Base-by-base conservation (phyloP, 169 alveolate species). In the Babesia bigemina region DNA sequence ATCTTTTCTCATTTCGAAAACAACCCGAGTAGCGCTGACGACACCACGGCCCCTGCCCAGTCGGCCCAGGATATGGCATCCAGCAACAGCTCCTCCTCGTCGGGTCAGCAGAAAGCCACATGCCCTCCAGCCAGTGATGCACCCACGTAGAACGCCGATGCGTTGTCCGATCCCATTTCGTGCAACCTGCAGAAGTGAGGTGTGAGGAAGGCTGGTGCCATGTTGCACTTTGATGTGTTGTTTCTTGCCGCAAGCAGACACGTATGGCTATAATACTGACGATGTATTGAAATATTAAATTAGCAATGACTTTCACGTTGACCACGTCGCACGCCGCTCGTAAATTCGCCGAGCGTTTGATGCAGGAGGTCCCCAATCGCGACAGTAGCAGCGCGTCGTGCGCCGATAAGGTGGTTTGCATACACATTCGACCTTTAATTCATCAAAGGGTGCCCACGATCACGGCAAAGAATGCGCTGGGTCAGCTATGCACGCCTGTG, bases 341-440 rank as follows among this genome's bases (percentile, higher is more conserved):
- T 39, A 29, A 14, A 14, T 52, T 67, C 48, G 76, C 76, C 45
- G 65, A 67, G 52, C 76, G 76, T 17, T 22, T 67, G 19, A 14
- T 49, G 58, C 53, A 12, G 55, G 76, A 67, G 28, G 12, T 44
- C 47, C 76, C 76, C 0, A 1, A 9, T 21, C 13, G 49, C 49
- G 28, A 58, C 44, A n/a, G 66, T 21, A 9, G 66, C 66, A n/a
- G 50, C 24, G 50, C 44, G 13, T 13, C 33, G 4, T 28, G 66
- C 44, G 2, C 66, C 66, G 10, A 58, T 14, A 14, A 22, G 66
- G 66, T 58, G 22, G 14, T 16, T 33, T 58, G 9, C 10, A 17
- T n/a, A 42, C 50, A 45, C 50, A 10, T 16, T 45, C 8, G 6
- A 33, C 10, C 19, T 45, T 16, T 45, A 0, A 45, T 16, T 10